These are phyloP conservation scores for Chlorella sp. DNA, from an alignment of 139 green algal species.

Conservation along the genomic window DNA sequence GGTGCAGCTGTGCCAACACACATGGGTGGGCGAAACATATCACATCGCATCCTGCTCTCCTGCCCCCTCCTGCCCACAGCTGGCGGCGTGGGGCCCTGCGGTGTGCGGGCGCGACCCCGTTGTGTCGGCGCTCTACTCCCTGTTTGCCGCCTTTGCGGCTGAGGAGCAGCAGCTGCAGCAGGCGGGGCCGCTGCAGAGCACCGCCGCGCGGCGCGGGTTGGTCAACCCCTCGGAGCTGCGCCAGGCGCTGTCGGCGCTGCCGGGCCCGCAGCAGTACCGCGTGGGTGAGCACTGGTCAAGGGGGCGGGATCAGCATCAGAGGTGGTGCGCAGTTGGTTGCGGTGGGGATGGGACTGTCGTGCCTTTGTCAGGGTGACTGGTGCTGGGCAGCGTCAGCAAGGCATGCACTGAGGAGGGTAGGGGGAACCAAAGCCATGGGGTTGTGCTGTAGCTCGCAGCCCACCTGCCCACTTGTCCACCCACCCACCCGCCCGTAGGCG, in stretches of 20 bases:
- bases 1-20: not conserved
- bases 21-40: not conserved
- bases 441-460: too few relatives aligned
- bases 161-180: slow-evolving; percentile 34
- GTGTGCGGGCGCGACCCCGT: slow-evolving; percentile 34
- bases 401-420: not conserved
- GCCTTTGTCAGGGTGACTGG: not conserved
- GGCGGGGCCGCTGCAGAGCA: not conserved
- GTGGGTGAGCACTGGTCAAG: slow-evolving; percentile 25
- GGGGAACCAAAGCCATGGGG: not conserved
- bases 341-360: not conserved
- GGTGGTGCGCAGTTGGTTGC: not conserved
- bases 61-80: not conserved
- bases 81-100: not conserved
- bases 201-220: slow-evolving; percentile 13
- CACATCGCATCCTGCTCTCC: not conserved
- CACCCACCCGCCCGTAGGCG: not conserved
- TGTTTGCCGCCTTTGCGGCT: slow-evolving; percentile 56
- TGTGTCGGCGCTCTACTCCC: slow-evolving; percentile 57
- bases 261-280: slow-evolving; percentile 46
- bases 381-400: too few relatives aligned
- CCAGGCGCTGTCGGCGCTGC: slow-evolving; percentile 63
- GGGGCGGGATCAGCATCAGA: not conserved
- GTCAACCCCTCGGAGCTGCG: slow-evolving; percentile 68
- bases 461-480: not conserved